phyloP scores from a whole-genome alignment of 2,329 filamentous ascomycete genomes.

The Exophiala oligosperma region DNA sequence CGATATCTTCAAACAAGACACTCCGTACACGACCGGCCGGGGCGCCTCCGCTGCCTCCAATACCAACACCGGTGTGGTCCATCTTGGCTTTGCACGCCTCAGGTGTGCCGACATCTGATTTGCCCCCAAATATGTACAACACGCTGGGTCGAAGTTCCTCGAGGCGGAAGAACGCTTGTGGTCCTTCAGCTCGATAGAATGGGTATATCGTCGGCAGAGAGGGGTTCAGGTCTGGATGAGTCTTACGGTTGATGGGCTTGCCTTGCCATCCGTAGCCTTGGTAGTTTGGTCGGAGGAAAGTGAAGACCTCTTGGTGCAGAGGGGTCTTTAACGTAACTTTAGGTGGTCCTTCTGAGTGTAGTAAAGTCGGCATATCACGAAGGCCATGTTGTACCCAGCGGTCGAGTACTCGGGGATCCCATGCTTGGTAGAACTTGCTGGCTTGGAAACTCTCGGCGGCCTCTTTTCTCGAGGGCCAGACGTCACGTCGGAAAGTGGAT shows the following conservation, averaged over 20 bases:
- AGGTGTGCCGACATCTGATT: constrained; percentile 43
- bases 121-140: constrained; percentile 47
- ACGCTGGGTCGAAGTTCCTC: constrained; percentile 47
- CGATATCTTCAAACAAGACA: constrained; percentile 27
- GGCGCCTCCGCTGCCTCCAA: constrained; percentile 53
- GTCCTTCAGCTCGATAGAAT: constrained; percentile 47
- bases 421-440: constrained; percentile 74
- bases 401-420: constrained; percentile 79
- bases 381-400: constrained; percentile 72
- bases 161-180: constrained; percentile 40
- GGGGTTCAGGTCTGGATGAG: constrained; percentile 47
- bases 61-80: constrained; percentile 38
- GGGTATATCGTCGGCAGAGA: constrained; percentile 34
- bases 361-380: constrained; percentile 66
- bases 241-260: constrained; percentile 41
- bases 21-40: constrained; percentile 43
- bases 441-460: constrained; percentile 67
- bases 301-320: constrained; percentile 79
- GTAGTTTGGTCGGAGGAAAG: constrained; percentile 49
- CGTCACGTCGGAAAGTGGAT: constrained; percentile 72
- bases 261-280: constrained; percentile 62
- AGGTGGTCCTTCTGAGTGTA: constrained; percentile 53
- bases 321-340: constrained; percentile 71
- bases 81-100: constrained; percentile 43
- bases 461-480: constrained; percentile 74